phyloP scores from a whole-genome alignment of 2,329 filamentous ascomycete genomes.

The Bipolaris cookei region DNA sequence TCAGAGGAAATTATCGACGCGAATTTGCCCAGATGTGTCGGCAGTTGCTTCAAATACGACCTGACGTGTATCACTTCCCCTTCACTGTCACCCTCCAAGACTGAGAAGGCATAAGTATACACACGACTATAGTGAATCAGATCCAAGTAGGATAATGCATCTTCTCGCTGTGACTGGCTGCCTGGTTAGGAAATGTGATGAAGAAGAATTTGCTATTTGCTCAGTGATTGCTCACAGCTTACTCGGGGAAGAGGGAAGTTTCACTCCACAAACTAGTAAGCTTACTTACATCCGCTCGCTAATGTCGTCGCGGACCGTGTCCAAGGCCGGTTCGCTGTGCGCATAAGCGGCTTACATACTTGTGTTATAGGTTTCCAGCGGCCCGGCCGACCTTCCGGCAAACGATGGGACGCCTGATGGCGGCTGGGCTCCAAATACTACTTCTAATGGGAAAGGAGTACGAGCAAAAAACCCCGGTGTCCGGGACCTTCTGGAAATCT shows the following conservation, averaged over 20 bases:
- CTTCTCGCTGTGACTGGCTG: conserved; percentile 5
- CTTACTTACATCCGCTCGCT: conserved; percentile 21
- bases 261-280: conserved; percentile 18
- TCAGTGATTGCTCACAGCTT: conserved; percentile 3
- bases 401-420: conserved; percentile 5
- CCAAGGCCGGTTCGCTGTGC: conserved; percentile 4
- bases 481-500: background rate
- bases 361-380: conserved; percentile 1
- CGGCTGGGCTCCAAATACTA: background rate
- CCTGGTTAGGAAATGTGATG: background rate
- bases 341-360: conserved; percentile 3
- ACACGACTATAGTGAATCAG: background rate
- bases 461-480: background rate
- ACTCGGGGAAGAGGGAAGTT: conserved; percentile 1
- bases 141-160: background rate
- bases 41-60: conserved; percentile 2
- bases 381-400: conserved; percentile 8
- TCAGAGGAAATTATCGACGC: background rate
- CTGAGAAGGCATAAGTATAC: background rate
- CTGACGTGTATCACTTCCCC: conserved; percentile 8
- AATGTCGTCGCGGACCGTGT: conserved; percentile 11
- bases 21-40: background rate
- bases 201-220: conserved; percentile 5
- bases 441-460: background rate
- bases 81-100: background rate